Evolutionary conservation across 1,284 basidiomycete genomes (phyloP).

Genomic region (Tilletia horrida): DNA sequence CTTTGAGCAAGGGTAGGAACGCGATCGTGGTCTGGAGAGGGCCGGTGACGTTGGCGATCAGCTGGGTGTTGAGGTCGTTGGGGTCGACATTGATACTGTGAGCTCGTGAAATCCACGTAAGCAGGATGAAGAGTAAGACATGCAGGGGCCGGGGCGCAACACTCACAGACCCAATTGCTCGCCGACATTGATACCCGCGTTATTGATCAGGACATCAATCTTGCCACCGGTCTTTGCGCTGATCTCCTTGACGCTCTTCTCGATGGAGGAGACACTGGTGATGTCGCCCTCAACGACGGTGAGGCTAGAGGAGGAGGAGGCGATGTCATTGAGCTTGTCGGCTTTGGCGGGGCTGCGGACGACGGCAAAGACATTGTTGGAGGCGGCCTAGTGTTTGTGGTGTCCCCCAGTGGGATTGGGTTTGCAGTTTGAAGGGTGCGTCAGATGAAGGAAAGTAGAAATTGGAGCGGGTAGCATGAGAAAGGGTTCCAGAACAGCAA

Average conservation of each 20-base stretch:
- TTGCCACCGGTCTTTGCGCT: conserved; percentile 1
- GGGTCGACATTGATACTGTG: conserved; percentile 8
- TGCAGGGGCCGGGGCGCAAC: no score
- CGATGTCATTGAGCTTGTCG: background rate
- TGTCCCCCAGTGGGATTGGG: no score
- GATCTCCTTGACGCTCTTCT: conserved; percentile 6
- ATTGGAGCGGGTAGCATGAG: background rate
- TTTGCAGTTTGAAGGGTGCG: no score
- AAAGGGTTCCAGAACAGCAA: background rate
- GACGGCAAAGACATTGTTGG: background rate
- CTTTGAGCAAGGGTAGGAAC: conserved; percentile 6
- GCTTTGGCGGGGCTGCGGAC: background rate
- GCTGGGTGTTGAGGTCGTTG: conserved; percentile 7
- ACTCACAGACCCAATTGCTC: conserved; percentile 14
- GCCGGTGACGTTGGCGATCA: conserved; percentile 7
- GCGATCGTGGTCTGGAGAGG: conserved; percentile 2
- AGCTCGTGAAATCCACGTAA: no score
- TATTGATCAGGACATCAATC: conserved; percentile 10
- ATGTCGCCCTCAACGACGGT: background rate
- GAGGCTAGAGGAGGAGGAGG: background rate
- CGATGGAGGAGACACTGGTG: background rate
- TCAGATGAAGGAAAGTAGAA: background rate
- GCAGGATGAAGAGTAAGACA: no score
- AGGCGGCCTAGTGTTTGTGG: no score
- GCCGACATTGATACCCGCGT: conserved; percentile 6